These are phyloP conservation scores for Ceratocystis cacaofunesta DNA, from an alignment of 2,329 filamentous ascomycete species.

Conservation along the genomic window DNA sequence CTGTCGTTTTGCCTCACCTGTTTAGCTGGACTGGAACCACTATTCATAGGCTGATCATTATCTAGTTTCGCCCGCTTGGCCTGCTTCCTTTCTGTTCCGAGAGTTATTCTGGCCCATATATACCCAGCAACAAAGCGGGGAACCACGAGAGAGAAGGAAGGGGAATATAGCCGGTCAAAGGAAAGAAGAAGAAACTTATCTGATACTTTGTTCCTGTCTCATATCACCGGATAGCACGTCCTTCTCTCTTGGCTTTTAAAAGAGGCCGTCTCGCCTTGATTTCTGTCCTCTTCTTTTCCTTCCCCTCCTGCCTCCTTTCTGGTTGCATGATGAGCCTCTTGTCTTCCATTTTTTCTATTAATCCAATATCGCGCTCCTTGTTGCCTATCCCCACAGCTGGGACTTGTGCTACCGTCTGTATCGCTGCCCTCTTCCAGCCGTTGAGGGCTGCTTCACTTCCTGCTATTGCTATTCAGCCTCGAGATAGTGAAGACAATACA, in stretches of 20 bases:
- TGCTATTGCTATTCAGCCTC: constrained; percentile 39
- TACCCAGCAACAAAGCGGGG: not conserved
- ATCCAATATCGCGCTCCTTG: constrained; percentile 20
- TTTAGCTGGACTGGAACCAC: not conserved
- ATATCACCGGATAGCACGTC: not conserved
- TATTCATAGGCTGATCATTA: not conserved
- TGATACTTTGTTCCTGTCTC: constrained; percentile 5
- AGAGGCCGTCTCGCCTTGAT: constrained; percentile 10
- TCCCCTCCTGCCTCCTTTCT: constrained; percentile 6
- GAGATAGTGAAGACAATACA: constrained; percentile 20
- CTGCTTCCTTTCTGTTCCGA: not conserved
- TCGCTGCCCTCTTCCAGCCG: constrained; percentile 16
- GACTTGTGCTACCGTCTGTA: constrained; percentile 4
- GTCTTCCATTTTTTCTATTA: constrained; percentile 20
- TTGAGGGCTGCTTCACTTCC: constrained; percentile 18
- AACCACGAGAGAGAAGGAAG: not conserved
- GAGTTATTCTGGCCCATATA: not conserved
- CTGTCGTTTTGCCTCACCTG: not conserved
- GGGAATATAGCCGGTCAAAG: not conserved
- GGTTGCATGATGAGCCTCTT: constrained; percentile 14
- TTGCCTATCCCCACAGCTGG: constrained; percentile 1
- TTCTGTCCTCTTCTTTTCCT: not conserved
- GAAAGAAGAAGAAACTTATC: not conserved
- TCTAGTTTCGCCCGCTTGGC: not conserved
- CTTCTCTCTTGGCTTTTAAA: constrained; percentile 11